A percentile compares a stretch with the other conserved stretches of the same genome.
These are phyloP conservation scores for Aaosphaeria arxii DNA, from an alignment of 2,329 filamentous ascomycete species.

Conservation along the genomic window DNA sequence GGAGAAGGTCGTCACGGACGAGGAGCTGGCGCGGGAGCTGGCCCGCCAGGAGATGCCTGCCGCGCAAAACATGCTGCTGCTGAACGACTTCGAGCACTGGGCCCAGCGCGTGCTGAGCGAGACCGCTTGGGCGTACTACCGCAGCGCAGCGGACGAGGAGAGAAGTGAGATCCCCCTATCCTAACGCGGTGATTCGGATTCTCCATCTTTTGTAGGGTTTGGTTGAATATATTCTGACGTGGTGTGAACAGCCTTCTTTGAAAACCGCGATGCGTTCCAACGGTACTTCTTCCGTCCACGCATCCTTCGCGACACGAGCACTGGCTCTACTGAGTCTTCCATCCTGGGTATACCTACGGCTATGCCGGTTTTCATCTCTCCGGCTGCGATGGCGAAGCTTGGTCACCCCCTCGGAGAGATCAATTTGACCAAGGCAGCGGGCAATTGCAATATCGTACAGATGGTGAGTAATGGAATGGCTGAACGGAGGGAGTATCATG, in stretches of 20 bases:
- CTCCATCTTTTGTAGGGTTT: no score
- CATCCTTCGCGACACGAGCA: conserved; percentile 48
- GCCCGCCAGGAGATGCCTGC: neutral
- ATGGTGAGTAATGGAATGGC: conserved; percentile 7
- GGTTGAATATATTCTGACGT: no score
- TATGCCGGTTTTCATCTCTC: conserved; percentile 55
- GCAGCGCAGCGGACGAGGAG: neutral
- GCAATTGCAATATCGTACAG: conserved; percentile 50
- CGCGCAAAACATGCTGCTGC: neutral
- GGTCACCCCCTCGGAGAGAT: conserved; percentile 48
- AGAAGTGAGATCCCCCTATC: no score
- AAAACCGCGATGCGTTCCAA: conserved; percentile 55
- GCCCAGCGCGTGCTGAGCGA: neutral
- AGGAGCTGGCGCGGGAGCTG: neutral
- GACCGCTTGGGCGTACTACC: neutral
- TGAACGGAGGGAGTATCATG: no score
- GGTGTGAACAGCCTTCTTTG: conserved; percentile 41
- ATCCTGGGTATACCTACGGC: conserved; percentile 55
- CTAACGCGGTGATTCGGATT: no score
- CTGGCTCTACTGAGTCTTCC: conserved; percentile 39
- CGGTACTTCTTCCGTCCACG: conserved; percentile 50
- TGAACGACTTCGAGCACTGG: neutral
- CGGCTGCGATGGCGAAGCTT: conserved; percentile 39
- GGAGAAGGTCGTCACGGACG: neutral
- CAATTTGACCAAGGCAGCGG: conserved; percentile 51